Base-by-base conservation (phyloP, 257 asterid genomes). In the Scutellaria barbata region DNA sequence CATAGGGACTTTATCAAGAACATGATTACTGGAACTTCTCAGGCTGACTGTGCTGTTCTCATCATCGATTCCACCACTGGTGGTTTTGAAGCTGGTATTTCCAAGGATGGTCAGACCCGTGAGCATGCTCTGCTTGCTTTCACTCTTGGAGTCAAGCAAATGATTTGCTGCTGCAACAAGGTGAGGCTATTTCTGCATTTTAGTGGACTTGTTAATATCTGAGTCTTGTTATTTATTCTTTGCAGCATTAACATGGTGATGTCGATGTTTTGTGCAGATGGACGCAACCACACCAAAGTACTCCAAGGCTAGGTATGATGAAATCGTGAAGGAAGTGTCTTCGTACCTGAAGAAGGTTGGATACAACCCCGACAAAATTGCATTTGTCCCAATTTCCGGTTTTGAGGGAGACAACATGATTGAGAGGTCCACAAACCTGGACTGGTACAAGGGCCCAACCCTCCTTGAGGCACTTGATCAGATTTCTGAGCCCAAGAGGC, bases 61-160 rank as follows among this genome's bases (percentile, higher is more conserved):
- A 89, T 89, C 75, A 87, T 89, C 3, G 96, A 89, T 73, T 89
- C 96, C 60, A 89, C 96, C 60, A 87, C 92, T 85, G 96, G 96
- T 78, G 96, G 96, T 77, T 89, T 89, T 39, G 96, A 89, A 72
- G 96, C 96, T 73, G 96, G 96, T 84, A 89, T 89, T 39, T 89
- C 95, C 18, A 89, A 89, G 92, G 96, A 87, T 51, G 95, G 96
- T 6, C 96, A 89, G 89, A 89, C 96, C 63, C 90, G 96, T 77
- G 96, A 89, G 85, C 96, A 89, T 30, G 96, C 96, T 0, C 56
- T 90, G 75, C 90, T 90, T 75, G 95, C 96, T 51, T 90, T 88
- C 81, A 90, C 96, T 41, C 95, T 90, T 59, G 95, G 96, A 73
- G 96, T 90, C 47, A 88, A 75, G 84, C 96, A 90, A 40, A 90